Base-by-base conservation (phyloP, 441 rosid genomes). In the Lepidium campestre region DNA sequence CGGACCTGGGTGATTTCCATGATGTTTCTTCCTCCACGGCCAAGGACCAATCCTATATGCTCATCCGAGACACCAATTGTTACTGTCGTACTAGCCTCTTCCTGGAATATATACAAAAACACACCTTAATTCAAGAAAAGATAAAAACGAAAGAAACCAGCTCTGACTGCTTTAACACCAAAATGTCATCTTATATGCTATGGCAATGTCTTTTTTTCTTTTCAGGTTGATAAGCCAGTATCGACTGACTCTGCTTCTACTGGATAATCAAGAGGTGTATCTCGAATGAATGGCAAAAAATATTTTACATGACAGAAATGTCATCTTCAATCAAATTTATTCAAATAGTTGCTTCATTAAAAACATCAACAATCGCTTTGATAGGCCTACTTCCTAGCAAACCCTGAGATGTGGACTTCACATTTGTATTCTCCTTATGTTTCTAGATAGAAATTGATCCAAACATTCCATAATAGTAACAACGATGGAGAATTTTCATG, bases 1-100 rank as follows among this genome's bases (percentile, higher is more conserved):
- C 42, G 13, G 50, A 93, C 99, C 99, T 92, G 98, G 73, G 86
- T 91, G 70, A 95, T 95, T 57, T 92, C 97, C 91, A 83, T 81
- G 65, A 92, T 86, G 72, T 88, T 95, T 81, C 98, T 83, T 78
- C 99, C 99, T 70, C 97, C 96, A 18, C 98, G 98, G 50, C 99
- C 98, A 73, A 92, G 90, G 73, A 95, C 90, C 77, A 92, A 68
- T 20, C 98, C 99, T 22, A 90, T 84, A 79, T 87, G 96, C 71
- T 83, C 99, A 77, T 95, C 98, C 12, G 93, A 79, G 63, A 92
- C 86, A 55, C 97, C 99, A 53, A 92, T 87, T 23, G 96, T 90
- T 81, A 87, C 70, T 2, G 96, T 83, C 76, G 77, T 81, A 39
- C 81, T 78, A 46, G 67, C 83, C 57, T 95, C 98, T 64, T 90